Evolutionary conservation across 2,329 filamentous ascomycete species (phyloP), one percentile per base, ranked within the genome.

Genomic region (Nemania sp.): DNA sequence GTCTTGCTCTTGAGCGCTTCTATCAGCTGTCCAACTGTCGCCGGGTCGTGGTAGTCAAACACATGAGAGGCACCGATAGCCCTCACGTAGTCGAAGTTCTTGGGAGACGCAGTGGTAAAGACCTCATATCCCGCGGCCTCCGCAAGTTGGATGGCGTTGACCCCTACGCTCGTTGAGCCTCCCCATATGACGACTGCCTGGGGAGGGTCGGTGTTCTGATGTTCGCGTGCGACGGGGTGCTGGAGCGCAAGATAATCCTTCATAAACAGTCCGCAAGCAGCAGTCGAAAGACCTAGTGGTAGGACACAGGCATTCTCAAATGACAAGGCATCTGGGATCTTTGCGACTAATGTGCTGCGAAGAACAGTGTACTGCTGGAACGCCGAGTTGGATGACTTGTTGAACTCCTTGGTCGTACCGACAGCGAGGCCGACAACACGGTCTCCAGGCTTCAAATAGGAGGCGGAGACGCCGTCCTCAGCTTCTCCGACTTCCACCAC

Each of bases 121-220:
- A 61, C 47, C 47, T 61, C 58, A 7, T 61, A 61, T 2, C 58
- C 45, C 0, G 47, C 58, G 5, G 47, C 45, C 1, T 1, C 3
- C 13, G 58, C 58, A 61, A 61, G 58, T 5, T 61, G 47, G 1
- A 61, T 29, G 0, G 45, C 45, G 27, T 38, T 41, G 20, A 13
- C 10, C 8, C 57, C 57, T 7, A 60, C 27, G 18, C 57, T 60
- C 10, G 57, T 15, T 15, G 57, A 43, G 20, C 54, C 57, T 38
- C 45, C 45, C 43, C 10, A 7, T 11, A 52, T 51, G 26, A 59
- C 5, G 10, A 59, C 43, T 10, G 27, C 29, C 24, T 10, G 43
- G 13, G 5, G n/a, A 45, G 41, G 20, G 1, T n/a, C 3, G 3
- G 26, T 2, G 18, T 7, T 7, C 2, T 4, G 1, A 10, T 20